phyloP scores from a whole-genome alignment of 2,329 filamentous ascomycete species.

The Zymoseptoria pseudotritici region DNA sequence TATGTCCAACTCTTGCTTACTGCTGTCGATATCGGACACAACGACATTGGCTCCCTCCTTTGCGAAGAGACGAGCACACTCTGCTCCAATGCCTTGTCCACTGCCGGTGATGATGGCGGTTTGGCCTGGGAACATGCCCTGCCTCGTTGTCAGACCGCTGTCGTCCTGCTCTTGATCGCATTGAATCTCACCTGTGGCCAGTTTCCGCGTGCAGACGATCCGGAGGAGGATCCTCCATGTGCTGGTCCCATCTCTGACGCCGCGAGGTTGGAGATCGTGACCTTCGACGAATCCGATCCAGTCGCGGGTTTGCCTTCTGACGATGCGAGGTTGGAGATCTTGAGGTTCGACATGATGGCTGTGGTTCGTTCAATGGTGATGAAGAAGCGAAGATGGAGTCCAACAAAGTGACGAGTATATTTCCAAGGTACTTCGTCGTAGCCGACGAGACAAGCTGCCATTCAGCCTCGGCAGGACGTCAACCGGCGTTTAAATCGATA shows the following conservation, averaged over 20 bases:
- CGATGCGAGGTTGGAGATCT: background rate
- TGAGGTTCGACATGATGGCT: background rate
- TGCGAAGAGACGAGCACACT: conserved; percentile 69
- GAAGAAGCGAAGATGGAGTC: background rate
- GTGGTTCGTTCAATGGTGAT: background rate
- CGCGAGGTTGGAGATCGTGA: background rate
- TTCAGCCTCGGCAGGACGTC: background rate
- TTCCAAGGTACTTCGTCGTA: background rate
- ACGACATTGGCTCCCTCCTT: conserved; percentile 83
- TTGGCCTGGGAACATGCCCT: conserved; percentile 70
- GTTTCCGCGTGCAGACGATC: background rate
- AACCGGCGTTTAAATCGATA: background rate
- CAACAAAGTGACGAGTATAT: background rate
- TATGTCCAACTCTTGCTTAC: conserved; percentile 36
- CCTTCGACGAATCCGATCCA: background rate
- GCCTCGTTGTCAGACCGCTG: conserved; percentile 15
- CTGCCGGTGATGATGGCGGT: conserved; percentile 69
- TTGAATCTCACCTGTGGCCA: background rate
- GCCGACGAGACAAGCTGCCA: background rate
- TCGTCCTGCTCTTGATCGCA: background rate
- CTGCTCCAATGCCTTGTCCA: conserved; percentile 67
- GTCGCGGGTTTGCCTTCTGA: background rate
- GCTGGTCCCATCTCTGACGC: background rate
- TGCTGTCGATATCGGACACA: conserved; percentile 71
- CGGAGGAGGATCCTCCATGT: background rate